Base-by-base conservation (phyloP, 805 yeast species). In the Candida odintsovae region DNA sequence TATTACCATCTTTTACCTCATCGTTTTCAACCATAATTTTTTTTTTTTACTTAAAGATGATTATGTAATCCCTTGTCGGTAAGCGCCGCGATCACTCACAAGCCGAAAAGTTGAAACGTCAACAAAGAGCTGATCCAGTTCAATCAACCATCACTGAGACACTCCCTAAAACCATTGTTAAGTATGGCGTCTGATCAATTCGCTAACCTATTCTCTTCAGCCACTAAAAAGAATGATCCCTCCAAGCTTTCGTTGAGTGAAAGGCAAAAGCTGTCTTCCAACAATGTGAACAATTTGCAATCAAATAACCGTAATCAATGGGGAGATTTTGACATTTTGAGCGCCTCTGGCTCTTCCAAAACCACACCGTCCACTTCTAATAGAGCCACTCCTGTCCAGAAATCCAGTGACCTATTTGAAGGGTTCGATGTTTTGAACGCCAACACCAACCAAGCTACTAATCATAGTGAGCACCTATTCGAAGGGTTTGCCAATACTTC, bases 271-370 rank as follows among this genome's bases (percentile, higher is more conserved):
- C 43, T 53, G 13, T n/a, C 50, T 16, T 48, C 48, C 10, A 16
- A 33, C 12, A 50, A 50, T 48, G 38, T 37, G 20, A 22, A 43
- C 46, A 35, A 31, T 21, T 9, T 19, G n/a, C 31, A 22, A 35
- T 16, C 25, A n/a, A 31, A 21, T 26, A 35, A 35, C 16, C 8
- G 12, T 19, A 46, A 50, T 33, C 58, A 57, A 45, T 69, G 70
- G 70, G 58, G 67, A 3, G 65, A 68, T 41, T 51, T 75, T 36
- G 77, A 71, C 50, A 41, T 68, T n/a, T 50, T 75, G 13, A 53
- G 53, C 12, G 42, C 40, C 12, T 38, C 55, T 0, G 35, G 38
- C 5, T 40, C 41, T 11, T 22, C 49, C 15, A 40, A n/a, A 12
- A 25, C 50, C 4, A 20, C 41, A 5, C 28, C 46, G 8, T 15